Percentiles rank a stretch among this genome's conserved stretches.
Conservation (phyloP, 202 grass and related monocot genomes). For the Schoenoplectus triqueter region DNA sequence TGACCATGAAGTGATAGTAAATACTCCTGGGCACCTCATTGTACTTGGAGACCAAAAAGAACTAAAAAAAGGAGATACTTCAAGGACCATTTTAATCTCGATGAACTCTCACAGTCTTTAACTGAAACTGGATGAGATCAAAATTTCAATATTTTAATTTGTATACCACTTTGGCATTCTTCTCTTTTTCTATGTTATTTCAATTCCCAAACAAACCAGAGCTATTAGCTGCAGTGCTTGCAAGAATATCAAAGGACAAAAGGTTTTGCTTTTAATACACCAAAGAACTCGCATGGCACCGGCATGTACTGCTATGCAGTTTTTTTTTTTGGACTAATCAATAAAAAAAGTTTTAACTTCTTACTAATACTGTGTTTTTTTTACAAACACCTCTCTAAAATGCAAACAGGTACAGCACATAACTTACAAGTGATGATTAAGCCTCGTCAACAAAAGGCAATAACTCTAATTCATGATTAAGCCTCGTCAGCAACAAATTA, state of each 20-base stretch:
- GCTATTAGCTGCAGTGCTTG: not conserved
- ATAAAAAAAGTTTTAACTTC: not conserved
- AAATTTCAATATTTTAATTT: slow-evolving; percentile 21
- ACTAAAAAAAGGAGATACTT: no score
- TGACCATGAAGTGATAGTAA: slow-evolving; percentile 13
- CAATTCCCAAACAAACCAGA: not conserved
- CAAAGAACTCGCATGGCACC: no score
- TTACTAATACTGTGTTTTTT: not conserved
- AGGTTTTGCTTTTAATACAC: no score
- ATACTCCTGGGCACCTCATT: not conserved
- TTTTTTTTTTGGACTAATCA: not conserved
- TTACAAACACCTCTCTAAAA: not conserved
- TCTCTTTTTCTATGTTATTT: not conserved
- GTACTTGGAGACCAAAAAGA: not conserved
- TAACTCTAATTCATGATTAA: no score
- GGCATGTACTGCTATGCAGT: not conserved
- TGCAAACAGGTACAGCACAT: slow-evolving; percentile 13
- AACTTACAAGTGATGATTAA: not conserved
- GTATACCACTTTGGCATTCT: not conserved
- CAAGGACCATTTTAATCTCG: no score
- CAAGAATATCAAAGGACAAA: not conserved
- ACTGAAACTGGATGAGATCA: slow-evolving; percentile 17
- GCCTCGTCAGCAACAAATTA: not conserved
- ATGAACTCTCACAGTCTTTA: slow-evolving; percentile 8
- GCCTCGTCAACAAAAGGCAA: not conserved